Conservation (phyloP, 345 rosid species). For the Clarkia xantiana region DNA sequence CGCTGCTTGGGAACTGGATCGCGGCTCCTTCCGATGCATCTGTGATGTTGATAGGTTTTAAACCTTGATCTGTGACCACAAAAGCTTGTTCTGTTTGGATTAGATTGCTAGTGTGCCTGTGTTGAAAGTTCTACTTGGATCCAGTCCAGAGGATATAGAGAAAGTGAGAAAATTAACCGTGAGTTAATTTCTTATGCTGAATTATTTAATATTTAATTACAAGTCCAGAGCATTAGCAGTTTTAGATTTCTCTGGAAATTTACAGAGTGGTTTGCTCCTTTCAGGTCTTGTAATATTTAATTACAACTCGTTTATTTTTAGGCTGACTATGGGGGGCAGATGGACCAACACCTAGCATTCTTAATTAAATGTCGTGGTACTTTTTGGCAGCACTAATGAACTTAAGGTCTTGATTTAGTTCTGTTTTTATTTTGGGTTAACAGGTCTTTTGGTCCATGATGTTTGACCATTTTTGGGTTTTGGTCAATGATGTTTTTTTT, state of each 20-base stretch:
- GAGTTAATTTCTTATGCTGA: conserved; percentile 18
- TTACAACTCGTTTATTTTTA: conserved; percentile 13
- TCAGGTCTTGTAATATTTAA: conserved; percentile 81
- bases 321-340: conserved; percentile 62
- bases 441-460: too few relatives aligned
- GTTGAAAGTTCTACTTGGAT: too few relatives aligned
- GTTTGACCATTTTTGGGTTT: too few relatives aligned
- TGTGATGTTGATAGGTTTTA: too few relatives aligned
- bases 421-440: too few relatives aligned
- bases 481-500: too few relatives aligned
- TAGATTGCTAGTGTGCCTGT: too few relatives aligned
- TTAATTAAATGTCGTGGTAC: conserved; percentile 79
- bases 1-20: too few relatives aligned
- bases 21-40: too few relatives aligned
- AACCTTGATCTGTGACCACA: too few relatives aligned
- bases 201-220: background rate
- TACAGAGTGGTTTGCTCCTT: conserved; percentile 4
- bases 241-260: background rate
- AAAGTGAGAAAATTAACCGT: conserved; percentile 60
- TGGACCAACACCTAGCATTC: conserved; percentile 60
- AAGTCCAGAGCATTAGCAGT: background rate
- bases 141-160: conserved; percentile 46
- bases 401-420: conserved; percentile 37
- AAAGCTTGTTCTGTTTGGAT: too few relatives aligned
- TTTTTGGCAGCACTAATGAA: conserved; percentile 45